Evolutionary conservation across 2,329 filamentous ascomycete genomes (phyloP).

Genomic region (Lanzia echinophila): DNA sequence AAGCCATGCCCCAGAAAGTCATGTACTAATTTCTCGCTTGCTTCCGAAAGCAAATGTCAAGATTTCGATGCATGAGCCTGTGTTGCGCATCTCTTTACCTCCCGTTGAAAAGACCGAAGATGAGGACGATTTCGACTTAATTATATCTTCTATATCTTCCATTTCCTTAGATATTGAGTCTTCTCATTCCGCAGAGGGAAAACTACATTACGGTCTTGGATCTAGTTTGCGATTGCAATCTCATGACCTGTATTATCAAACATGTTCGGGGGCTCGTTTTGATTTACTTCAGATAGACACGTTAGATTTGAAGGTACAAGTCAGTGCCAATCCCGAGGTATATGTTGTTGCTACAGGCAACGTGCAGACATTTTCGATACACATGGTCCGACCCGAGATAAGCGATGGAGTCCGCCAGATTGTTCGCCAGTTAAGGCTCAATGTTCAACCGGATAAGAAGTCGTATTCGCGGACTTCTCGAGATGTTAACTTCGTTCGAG

Average conservation of each 20-base stretch:
- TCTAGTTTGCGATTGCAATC: slow-evolving; percentile 78
- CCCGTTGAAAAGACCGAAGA: slow-evolving; percentile 60
- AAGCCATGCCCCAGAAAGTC: slow-evolving; percentile 43
- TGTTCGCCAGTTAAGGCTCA: slow-evolving; percentile 70
- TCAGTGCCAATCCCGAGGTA: slow-evolving; percentile 80
- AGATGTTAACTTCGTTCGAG: slow-evolving; percentile 66
- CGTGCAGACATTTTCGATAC: slow-evolving; percentile 80
- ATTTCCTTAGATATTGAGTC: slow-evolving; percentile 91
- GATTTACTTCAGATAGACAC: slow-evolving; percentile 83
- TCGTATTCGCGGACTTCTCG: slow-evolving; percentile 41
- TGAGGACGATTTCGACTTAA: slow-evolving; percentile 82
- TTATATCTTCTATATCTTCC: slow-evolving; percentile 92
- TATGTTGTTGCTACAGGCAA: slow-evolving; percentile 74
- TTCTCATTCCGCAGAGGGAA: slow-evolving; percentile 80
- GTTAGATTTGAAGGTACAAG: slow-evolving; percentile 76
- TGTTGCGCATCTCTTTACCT: slow-evolving; percentile 81
- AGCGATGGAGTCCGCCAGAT: slow-evolving; percentile 90
- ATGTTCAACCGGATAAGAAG: slow-evolving; percentile 58
- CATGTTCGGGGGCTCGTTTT: slow-evolving; percentile 71
- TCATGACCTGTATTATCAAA: slow-evolving; percentile 92
- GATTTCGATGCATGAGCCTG: slow-evolving; percentile 93
- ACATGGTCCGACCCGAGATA: slow-evolving; percentile 87
- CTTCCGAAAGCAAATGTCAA: slow-evolving; percentile 93
- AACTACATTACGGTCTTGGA: slow-evolving; percentile 78
- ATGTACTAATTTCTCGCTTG: slow-evolving; percentile 78